phyloP scores from a whole-genome alignment of 2,329 filamentous ascomycete species.

The Zymoseptoria pseudotritici region DNA sequence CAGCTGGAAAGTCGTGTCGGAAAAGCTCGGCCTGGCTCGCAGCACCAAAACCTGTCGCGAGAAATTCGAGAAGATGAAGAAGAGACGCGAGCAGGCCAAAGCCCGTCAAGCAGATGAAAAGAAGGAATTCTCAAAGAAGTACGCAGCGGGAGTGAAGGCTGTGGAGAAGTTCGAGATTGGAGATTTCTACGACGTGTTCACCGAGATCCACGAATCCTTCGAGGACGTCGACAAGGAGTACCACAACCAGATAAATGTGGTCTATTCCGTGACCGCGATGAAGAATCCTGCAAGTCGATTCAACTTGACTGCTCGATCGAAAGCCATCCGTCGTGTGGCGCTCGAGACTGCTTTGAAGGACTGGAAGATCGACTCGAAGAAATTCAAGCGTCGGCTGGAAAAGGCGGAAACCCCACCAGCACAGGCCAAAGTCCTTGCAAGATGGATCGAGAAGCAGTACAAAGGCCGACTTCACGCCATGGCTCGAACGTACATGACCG shows the following conservation, averaged over 20 bases:
- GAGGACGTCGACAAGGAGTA: constrained; percentile 18
- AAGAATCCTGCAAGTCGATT: constrained; percentile 23
- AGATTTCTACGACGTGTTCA: constrained; percentile 36
- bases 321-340: constrained; percentile 22
- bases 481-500: constrained; percentile 11
- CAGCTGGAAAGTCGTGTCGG: constrained; percentile 59
- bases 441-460: constrained; percentile 12
- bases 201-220: constrained; percentile 25
- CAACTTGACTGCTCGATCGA: constrained; percentile 5
- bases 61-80: constrained; percentile 55
- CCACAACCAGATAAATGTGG: constrained; percentile 27
- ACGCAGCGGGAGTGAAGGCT: constrained; percentile 4
- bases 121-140: background rate
- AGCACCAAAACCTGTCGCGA: constrained; percentile 60
- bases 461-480: constrained; percentile 6
- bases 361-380: constrained; percentile 12
- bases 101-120: constrained; percentile 9
- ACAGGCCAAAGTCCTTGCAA: constrained; percentile 12
- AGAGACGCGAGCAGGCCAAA: constrained; percentile 21
- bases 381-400: constrained; percentile 13
- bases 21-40: constrained; percentile 53
- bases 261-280: constrained; percentile 29
- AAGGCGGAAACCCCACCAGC: constrained; percentile 12
- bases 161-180: constrained; percentile 33
- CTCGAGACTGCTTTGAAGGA: constrained; percentile 23